Base-by-base conservation (phyloP, 208 protist species). In the Leishmania lainsoni region DNA sequence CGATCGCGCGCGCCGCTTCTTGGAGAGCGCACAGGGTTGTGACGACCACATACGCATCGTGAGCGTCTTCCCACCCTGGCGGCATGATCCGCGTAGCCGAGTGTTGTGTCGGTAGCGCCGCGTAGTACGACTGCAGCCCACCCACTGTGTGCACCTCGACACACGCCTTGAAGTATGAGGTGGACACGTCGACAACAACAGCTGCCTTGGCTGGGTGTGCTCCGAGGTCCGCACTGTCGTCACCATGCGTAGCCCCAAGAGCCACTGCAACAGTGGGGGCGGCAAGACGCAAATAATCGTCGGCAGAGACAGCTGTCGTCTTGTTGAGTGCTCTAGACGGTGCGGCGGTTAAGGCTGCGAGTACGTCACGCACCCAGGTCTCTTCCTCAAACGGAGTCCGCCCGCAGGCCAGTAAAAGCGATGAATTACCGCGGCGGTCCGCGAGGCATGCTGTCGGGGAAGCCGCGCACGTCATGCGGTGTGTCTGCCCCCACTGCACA, bases 351-450 rank as follows among this genome's bases (percentile, higher is more conserved):
- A 86, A 73, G 20, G 65, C 81, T 22, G 26, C 22, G 10, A 81
- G 81, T 56, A 84, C 56, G 17, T 79, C 63, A 16, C 59, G 56
- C 71, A 91, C 54, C 79, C 83, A 85, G 48, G 65, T 51, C 79
- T 93, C 90, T 51, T 93, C 90, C 45, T 90, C 81, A 6, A 76
- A 65, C 52, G 85, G 68, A 20, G 80, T 79, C 0, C n/a, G 14
- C 10, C 83, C 88, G 61, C 65, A 82, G 5, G 83, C 45, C 29
- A 81, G 66, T 54, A 87, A 80, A 83, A 85, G 54, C 83, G 75
- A 76, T 45, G 81, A 54, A 61, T 85, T 85, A 9, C 29, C 4
- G n/a, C 35, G 8, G 32, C 52, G 52, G 22, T 58, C 39, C 39
- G n/a, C 52, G 22, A 26, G 14, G 61, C 78, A 16, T 9, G 6